Percentiles rank a stretch among this genome's conserved stretches.
These are phyloP conservation scores for Plasmodium gonderi DNA, from an alignment of 169 alveolate genomes.

Conservation along the genomic window DNA sequence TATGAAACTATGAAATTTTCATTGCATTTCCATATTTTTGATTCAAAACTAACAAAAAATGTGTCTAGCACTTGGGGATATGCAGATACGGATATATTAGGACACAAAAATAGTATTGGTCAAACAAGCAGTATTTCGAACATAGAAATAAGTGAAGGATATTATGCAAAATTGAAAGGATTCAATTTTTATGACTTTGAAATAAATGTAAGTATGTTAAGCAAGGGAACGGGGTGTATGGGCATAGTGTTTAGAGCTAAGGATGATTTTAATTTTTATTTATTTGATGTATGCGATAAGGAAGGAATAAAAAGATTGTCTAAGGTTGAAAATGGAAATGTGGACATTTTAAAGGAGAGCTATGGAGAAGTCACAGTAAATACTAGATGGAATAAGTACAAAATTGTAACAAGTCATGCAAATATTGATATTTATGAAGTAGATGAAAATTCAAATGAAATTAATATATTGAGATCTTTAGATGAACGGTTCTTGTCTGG, in stretches of 20 bases:
- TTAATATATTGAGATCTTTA: conserved; percentile 78
- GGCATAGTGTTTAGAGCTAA: conserved; percentile 90
- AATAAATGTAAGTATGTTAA: conserved; percentile 82
- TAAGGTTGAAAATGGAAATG: conserved; percentile 87
- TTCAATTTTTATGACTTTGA: conserved; percentile 87
- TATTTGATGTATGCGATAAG: conserved; percentile 85
- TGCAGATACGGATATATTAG: conserved; percentile 86
- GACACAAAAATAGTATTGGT: conserved; percentile 85
- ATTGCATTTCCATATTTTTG: conserved; percentile 86
- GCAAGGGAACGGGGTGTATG: conserved; percentile 86
- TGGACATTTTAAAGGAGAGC: conserved; percentile 81
- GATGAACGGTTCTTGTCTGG: conserved; percentile 91
- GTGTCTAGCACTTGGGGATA: conserved; percentile 91
- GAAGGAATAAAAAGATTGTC: conserved; percentile 85
- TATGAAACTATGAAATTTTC: conserved; percentile 87
- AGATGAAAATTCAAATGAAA: conserved; percentile 21
- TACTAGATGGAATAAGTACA: conserved; percentile 83
- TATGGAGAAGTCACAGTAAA: conserved; percentile 85
- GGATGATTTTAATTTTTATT: conserved; percentile 88
- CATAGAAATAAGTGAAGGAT: conserved; percentile 85
- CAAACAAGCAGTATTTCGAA: conserved; percentile 87
- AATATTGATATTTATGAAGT: conserved; percentile 79
- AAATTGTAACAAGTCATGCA: conserved; percentile 76
- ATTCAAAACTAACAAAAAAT: conserved; percentile 81
- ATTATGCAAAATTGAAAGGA: conserved; percentile 86